Percentiles rank a stretch among this genome's conserved stretches.
These are phyloP conservation scores for Colletotrichum sansevieriae DNA, from an alignment of 2,329 filamentous ascomycete genomes.

Conservation along the genomic window DNA sequence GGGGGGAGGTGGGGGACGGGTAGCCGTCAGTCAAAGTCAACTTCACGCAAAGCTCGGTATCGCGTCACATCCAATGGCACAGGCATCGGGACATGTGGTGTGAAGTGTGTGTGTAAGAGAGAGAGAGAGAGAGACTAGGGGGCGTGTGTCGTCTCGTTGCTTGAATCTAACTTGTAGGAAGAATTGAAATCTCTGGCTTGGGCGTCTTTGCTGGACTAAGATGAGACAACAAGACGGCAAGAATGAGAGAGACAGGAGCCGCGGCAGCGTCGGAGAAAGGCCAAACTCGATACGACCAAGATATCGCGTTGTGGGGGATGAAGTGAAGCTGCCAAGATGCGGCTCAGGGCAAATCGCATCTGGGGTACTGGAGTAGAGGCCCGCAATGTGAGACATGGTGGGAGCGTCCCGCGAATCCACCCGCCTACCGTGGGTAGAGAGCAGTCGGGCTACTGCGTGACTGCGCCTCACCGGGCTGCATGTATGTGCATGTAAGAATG, in stretches of 20 bases:
- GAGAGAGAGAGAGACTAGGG: background rate
- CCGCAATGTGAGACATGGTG: constrained; percentile 22
- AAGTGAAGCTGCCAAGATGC: constrained; percentile 34
- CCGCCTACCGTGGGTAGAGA: background rate
- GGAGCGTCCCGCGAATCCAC: constrained; percentile 22
- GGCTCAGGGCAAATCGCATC: constrained; percentile 36
- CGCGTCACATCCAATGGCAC: constrained; percentile 26
- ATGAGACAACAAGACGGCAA: constrained; percentile 20
- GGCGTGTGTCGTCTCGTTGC: constrained; percentile 11
- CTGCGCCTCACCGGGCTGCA: constrained; percentile 26
- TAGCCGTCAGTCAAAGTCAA: constrained; percentile 36
- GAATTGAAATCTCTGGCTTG: constrained; percentile 3
- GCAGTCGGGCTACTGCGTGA: background rate
- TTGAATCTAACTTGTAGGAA: constrained; percentile 6
- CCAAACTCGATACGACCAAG: background rate
- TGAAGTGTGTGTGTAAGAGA: constrained; percentile 3
- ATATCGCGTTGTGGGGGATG: constrained; percentile 3
- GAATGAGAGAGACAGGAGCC: background rate
- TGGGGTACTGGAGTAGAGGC: constrained; percentile 13
- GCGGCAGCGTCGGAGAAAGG: constrained; percentile 15
- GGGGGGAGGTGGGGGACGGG: too few relatives aligned
- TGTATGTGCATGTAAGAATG: background rate
- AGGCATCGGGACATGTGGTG: background rate
- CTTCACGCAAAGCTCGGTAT: constrained; percentile 38
- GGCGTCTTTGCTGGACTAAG: background rate